Percentiles rank a stretch among this genome's conserved stretches.
phyloP scores from a whole-genome alignment of 1,139 yeast genomes.

The Yamadazyma conglobata region DNA sequence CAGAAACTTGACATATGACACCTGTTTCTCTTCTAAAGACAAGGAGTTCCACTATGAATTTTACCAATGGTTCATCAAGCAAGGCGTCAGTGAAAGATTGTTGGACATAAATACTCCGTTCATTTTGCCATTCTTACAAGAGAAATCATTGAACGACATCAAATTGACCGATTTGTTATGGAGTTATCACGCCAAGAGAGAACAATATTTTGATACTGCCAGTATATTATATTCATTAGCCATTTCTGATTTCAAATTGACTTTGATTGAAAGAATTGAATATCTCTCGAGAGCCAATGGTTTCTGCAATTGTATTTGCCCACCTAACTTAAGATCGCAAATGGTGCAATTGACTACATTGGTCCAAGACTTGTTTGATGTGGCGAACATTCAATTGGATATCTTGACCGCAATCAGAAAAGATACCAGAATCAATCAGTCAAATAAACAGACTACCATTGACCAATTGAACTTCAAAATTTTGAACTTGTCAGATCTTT shows the following conservation, averaged over 20 bases:
- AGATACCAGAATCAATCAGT: slow-evolving; percentile 56
- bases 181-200: slow-evolving; percentile 84
- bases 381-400: slow-evolving; percentile 87
- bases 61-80: slow-evolving; percentile 87
- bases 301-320: slow-evolving; percentile 81
- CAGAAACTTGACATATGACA: slow-evolving; percentile 69
- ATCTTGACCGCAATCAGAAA: slow-evolving; percentile 54
- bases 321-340: slow-evolving; percentile 72
- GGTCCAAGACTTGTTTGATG: slow-evolving; percentile 80
- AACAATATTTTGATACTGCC: slow-evolving; percentile 79
- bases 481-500: slow-evolving; percentile 70
- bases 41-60: slow-evolving; percentile 84
- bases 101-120: slow-evolving; percentile 79
- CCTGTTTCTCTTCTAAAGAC: slow-evolving; percentile 73
- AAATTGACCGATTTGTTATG: slow-evolving; percentile 80
- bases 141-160: slow-evolving; percentile 63
- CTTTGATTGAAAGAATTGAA: slow-evolving; percentile 75
- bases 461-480: slow-evolving; percentile 61
- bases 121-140: slow-evolving; percentile 72
- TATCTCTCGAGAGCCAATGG: slow-evolving; percentile 90
- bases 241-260: slow-evolving; percentile 65
- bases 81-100: slow-evolving; percentile 73
- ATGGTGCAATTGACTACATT: slow-evolving; percentile 67
- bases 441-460: slow-evolving; percentile 46
- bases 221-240: slow-evolving; percentile 73